Conservation (phyloP, 2,329 filamentous ascomycete genomes). For the Macroventuria anomochaeta region DNA sequence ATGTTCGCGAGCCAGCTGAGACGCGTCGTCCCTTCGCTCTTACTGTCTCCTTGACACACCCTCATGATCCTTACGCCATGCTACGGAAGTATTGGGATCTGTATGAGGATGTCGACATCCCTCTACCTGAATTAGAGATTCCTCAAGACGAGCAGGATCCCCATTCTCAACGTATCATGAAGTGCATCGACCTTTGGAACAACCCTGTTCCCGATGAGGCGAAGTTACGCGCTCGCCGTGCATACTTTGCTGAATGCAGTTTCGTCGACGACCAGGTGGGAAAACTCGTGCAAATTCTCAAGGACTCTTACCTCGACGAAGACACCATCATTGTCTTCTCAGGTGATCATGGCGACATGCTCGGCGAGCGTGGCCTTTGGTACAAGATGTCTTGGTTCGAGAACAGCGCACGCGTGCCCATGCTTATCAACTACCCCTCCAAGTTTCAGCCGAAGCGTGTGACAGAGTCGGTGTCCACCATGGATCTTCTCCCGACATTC, state of each 20-base stretch:
- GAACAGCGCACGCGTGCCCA: conserved; percentile 85
- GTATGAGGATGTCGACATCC: conserved; percentile 88
- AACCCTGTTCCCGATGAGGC: conserved; percentile 84
- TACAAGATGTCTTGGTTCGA: conserved; percentile 99
- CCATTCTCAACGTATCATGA: conserved; percentile 84
- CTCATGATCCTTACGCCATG: conserved; percentile 94
- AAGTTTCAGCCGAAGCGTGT: conserved; percentile 78
- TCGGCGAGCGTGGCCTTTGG: conserved; percentile 90
- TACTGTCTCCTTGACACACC: conserved; percentile 92
- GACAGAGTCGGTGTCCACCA: conserved; percentile 83
- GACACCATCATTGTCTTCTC: conserved; percentile 93
- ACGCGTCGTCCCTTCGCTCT: conserved; percentile 78
- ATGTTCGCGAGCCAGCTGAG: conserved; percentile 78
- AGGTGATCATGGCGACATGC: conserved; percentile 94
- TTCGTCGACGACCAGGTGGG: conserved; percentile 95
- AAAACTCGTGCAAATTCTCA: conserved; percentile 76
- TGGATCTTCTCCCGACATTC: conserved; percentile 88
- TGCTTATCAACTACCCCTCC: conserved; percentile 81
- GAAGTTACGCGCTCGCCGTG: conserved; percentile 81
- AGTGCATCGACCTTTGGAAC: conserved; percentile 86
- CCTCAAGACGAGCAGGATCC: conserved; percentile 82
- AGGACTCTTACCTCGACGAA: conserved; percentile 78
- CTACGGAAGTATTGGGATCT: conserved; percentile 91
- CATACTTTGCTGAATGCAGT: conserved; percentile 91
- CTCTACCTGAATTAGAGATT: conserved; percentile 78